A percentile compares a stretch with the other conserved stretches of the same genome.
These are phyloP conservation scores for Ceratocystis ficicola DNA, from an alignment of 2,329 filamentous ascomycete genomes.

Conservation along the genomic window DNA sequence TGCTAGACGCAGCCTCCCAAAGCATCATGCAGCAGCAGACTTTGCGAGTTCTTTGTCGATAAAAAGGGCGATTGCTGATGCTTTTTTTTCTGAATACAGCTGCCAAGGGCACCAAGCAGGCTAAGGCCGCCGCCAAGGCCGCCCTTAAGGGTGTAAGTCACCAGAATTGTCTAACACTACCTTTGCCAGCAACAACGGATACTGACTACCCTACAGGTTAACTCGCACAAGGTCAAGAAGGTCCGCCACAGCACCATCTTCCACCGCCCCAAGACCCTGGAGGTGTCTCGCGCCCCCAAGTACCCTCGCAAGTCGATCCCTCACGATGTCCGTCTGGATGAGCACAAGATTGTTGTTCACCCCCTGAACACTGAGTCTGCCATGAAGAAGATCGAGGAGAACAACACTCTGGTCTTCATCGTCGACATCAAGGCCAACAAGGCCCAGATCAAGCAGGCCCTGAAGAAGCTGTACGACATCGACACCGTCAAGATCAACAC, in stretches of 20 bases:
- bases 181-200: not conserved
- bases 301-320: conserved; percentile 94
- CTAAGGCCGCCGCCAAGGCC: conserved; percentile 87
- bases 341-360: conserved; percentile 95
- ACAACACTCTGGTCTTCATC: conserved; percentile 99
- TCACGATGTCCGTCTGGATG: conserved; percentile 81
- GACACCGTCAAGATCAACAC: conserved; percentile 99
- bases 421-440: conserved; percentile 98
- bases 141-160: conserved; percentile 84
- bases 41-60: conserved; percentile 55
- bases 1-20: conserved; percentile 21
- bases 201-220: conserved; percentile 31
- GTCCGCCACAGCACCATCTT: conserved; percentile 86
- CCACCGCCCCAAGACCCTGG: conserved; percentile 94
- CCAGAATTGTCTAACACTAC: not conserved
- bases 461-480: conserved; percentile 99
- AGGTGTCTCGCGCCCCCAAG: conserved; percentile 81
- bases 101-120: conserved; percentile 66
- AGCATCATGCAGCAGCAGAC: conserved; percentile 60
- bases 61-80: conserved; percentile 59
- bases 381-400: conserved; percentile 99
- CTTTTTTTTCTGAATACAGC: conserved; percentile 37
- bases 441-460: conserved; percentile 93
- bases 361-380: conserved; percentile 98
- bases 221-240: conserved; percentile 77